Evolutionary conservation across 2,329 filamentous ascomycete genomes (phyloP), one percentile per base, ranked within the genome.

Genomic region (Fusarium abutilonis): DNA sequence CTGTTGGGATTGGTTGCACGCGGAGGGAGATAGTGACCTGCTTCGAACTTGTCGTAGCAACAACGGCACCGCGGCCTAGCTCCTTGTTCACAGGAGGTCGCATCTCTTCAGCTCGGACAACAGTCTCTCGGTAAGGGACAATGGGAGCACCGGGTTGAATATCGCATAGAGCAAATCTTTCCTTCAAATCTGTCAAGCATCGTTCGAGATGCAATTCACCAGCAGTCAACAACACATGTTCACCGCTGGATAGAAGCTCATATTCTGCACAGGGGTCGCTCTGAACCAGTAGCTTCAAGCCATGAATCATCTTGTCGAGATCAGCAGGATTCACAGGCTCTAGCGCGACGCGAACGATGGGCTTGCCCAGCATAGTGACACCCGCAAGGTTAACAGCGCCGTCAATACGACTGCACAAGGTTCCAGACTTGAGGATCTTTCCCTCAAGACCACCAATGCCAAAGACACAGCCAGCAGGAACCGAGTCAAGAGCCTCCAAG

Each of bases 241-340:
- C 95, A 53, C 95, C 95, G 67, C 89, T 97, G 53, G 89, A 85
- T 48, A 98, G 89, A 46, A 96, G 92, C 74, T 98, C 93, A 69
- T 99, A 99, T 74, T 96, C 89, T 13, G 94, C 95, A 70, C 95
- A 98, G 0, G 95, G 94, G 70, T 99, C 95, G 69, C 93, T 96
- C 72, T 97, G 93, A 29, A 97, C 93, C 1, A 99, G 86, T 15
- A 99, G 80, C 61, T 88, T 88, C 48, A 99, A 80, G 0, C 95
- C 95, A 6, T 86, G 84, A 53, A 99, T 93, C 93, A 99, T 96
- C 78, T 96, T 97, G 74, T 95, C 90, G 19, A 99, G 81, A 72
- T 99, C 93, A 23, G 87, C 88, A 0, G 95, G 95, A 74, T 95
- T 96, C 52, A 88, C 88, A 0, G 95, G 95, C 74, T 99, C 95